Evolutionary conservation across 306 rosid genomes (phyloP).

Genomic region (Vigna reflexopilosa): DNA sequence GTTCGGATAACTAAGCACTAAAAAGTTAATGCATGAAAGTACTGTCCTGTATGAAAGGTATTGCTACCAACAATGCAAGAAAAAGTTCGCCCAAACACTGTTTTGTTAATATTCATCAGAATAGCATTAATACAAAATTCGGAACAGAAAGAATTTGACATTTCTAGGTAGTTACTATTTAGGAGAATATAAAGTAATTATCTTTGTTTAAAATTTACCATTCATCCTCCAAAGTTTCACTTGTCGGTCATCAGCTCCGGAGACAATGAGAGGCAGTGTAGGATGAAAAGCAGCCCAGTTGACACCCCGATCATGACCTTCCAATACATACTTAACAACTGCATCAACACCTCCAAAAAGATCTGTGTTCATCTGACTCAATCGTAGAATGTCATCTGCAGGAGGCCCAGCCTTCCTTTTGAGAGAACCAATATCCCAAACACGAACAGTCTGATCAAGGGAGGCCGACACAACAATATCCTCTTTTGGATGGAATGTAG

Average conservation of each 20-base stretch:
- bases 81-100: constrained; percentile 32
- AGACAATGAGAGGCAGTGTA: constrained; percentile 89
- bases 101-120: neutral
- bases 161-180: constrained; percentile 27
- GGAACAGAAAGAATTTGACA: constrained; percentile 18
- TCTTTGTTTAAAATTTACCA: constrained; percentile 54
- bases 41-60: constrained; percentile 5
- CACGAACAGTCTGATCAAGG: constrained; percentile 96
- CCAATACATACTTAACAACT: constrained; percentile 92
- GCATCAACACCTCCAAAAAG: constrained; percentile 97
- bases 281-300: constrained; percentile 99
- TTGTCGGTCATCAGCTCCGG: constrained; percentile 97
- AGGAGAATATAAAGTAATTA: constrained; percentile 34
- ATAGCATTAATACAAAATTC: constrained; percentile 22
- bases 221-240: constrained; percentile 98
- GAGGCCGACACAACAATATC: constrained; percentile 97
- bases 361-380: constrained; percentile 97
- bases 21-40: constrained; percentile 32
- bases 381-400: constrained; percentile 83
- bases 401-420: constrained; percentile 94
- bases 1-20: constrained; percentile 25
- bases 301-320: constrained; percentile 98
- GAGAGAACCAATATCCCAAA: constrained; percentile 95
- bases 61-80: constrained; percentile 16
- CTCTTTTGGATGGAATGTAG: constrained; percentile 92